Percentiles rank a stretch among this genome's conserved stretches.
phyloP scores from a whole-genome alignment of 306 rosid genomes.

The Medicago truncatula region MtrunA17r5.0-ANR NC_053049.1:16751001-16751500 shows the following conservation, averaged over 20 bases:
- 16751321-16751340: slow-evolving; percentile 37
- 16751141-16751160: slow-evolving; percentile 69
- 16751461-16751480: slow-evolving; percentile 42
- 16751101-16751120: slow-evolving; percentile 41
- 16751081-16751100: slow-evolving; percentile 48
- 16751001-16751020: slow-evolving; percentile 70
- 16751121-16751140: slow-evolving; percentile 53
- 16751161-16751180: slow-evolving; percentile 49
- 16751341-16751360: slow-evolving; percentile 51
- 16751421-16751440: slow-evolving; percentile 12
- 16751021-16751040: slow-evolving; percentile 55
- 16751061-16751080: slow-evolving; percentile 52
- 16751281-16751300: slow-evolving; percentile 43
- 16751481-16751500: slow-evolving; percentile 37
- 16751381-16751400: slow-evolving; percentile 10
- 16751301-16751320: slow-evolving; percentile 22
- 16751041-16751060: slow-evolving; percentile 60
- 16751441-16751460: not conserved
- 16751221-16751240: slow-evolving; percentile 37
- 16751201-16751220: slow-evolving; percentile 60
- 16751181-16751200: slow-evolving; percentile 62
- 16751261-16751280: slow-evolving; percentile 28
- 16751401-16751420: slow-evolving; percentile 12
- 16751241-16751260: slow-evolving; percentile 42
- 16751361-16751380: not conserved